Evolutionary conservation across 1,139 yeast genomes (phyloP), one percentile per base, ranked within the genome.

Genomic region (Candida anutae): DNA sequence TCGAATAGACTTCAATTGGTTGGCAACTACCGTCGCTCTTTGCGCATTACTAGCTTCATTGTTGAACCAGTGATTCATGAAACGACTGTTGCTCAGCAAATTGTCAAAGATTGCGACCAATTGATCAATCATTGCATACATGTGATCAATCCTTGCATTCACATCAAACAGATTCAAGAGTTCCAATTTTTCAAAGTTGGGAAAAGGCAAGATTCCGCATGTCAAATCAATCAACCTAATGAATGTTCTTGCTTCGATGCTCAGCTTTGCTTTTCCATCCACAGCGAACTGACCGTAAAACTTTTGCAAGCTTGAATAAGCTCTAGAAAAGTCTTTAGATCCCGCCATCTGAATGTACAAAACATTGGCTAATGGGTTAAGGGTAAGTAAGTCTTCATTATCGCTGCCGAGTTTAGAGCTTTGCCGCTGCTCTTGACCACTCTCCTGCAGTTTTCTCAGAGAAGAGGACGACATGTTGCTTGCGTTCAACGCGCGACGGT

Each of bases 281-380:
- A 55, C 40, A 16, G 45, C 34, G 22, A 49, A 45, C 22, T 49
- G 47, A 13, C 46, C 40, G 33, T 45, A 48, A 15, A 68, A 40
- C 37, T 54, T 53, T 38, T 57, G 60, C 37, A 66, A 50, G 24
- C 62, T 54, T 9, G 45, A 31, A 35, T 58, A 63, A 1, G 72
- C 71, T 31, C 58, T 62, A 13, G 54, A 47, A 31, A 63, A 63
- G 34, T 66, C 71, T 33, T 59, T 62, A 14, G 70, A 58, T 1
- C 69, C 69, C 1, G 63, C 61, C 36, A 65, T 60, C 41, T 76
- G 82, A 24, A 71, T 47, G 39, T 61, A 70, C n/a, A 78, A 54
- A 0, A 78, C 65, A 38, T 70, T 71, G 0, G 84, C 77, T 29
- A 78, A 49, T 0, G 87, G 88, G 13, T 78, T 69, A 21, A 77